These are phyloP conservation scores for Beauveria caledonica DNA, from an alignment of 2,329 filamentous ascomycete genomes.

Conservation along the genomic window DNA sequence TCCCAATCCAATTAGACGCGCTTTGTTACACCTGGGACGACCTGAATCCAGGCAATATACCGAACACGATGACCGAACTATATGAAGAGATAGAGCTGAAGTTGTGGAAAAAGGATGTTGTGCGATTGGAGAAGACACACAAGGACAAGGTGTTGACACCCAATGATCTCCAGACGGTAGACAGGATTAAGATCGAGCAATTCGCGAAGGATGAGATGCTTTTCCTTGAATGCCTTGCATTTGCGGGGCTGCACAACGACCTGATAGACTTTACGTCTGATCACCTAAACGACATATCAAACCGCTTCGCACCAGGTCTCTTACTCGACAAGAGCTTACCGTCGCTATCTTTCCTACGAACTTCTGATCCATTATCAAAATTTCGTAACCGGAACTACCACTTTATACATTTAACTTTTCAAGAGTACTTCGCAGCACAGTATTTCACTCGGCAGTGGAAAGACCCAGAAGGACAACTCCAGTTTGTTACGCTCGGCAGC, in stretches of 20 bases:
- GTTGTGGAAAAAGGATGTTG: conserved; percentile 32
- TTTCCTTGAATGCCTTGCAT: conserved; percentile 26
- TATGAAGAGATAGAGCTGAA: conserved; percentile 26
- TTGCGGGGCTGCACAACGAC: conserved; percentile 25
- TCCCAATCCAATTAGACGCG: conserved; percentile 37
- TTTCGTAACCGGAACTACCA: no score
- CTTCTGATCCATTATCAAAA: no score
- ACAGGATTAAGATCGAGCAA: background rate
- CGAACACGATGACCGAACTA: conserved; percentile 29
- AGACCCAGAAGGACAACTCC: background rate
- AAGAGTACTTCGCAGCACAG: no score
- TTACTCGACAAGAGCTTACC: background rate
- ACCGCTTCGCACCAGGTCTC: background rate
- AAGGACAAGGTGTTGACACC: conserved; percentile 5
- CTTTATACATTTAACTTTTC: background rate
- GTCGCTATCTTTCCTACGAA: background rate
- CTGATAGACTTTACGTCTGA: conserved; percentile 23
- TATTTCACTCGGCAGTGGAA: background rate
- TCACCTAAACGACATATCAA: background rate
- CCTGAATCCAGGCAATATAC: conserved; percentile 9
- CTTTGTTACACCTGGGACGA: conserved; percentile 31
- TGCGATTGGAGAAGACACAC: conserved; percentile 19
- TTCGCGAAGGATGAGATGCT: conserved; percentile 14
- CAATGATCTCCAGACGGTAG: conserved; percentile 9
- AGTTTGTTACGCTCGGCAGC: background rate